Base-by-base conservation (phyloP, 768 basidiomycete species). In the Boletus fagicola region DNA sequence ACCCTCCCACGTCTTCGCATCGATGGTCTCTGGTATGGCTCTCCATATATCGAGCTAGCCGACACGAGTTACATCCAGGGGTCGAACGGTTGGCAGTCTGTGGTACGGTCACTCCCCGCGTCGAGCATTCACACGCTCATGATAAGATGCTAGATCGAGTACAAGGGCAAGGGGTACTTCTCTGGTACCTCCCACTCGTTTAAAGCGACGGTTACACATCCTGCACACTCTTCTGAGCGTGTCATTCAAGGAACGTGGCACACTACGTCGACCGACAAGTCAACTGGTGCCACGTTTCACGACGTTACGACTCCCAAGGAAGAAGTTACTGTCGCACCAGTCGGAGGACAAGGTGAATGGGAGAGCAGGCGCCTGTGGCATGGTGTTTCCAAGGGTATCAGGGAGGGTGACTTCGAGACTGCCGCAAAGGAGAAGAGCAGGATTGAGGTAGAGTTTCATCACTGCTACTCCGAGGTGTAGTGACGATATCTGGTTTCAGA, bases 131-230 rank as follows among this genome's bases (percentile, higher is more conserved):
- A 2, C 24, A 39, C 62, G 31, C 77, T 61, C 76, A 81, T 51
- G 76, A 74, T 31, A 73, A 75, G 13, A 72, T 71, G 55, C 70
- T 67, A 80, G 70, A 87, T 98, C 71, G 92, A 96, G 62, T 98
- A 96, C 80, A 93, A 94, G 69, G 96, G 95, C 72, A 93, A 92
- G 68, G 96, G 95, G 28, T 98, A 95, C 76, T 92, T 98, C 71
- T 83, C 85, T 36, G 95, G 96, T 54, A 95, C 94, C 72, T 85
- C 92, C 4, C 96, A 99, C 76, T 78, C 86, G 4, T 97, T 94
- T 83, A 95, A 94, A 72, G 93, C 96, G 11, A 79, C 79, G 1
- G 71, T 93, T n/a, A 70, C 80, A 0, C 83, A 82, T 12, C 78
- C 82, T 42, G 76, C 79, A 45, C 73, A 75, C 62, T 71, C 59